A percentile compares a stretch with the other conserved stretches of the same genome.
phyloP scores from a whole-genome alignment of 371 early-diverging fungal genomes.

The Mucor ambiguus region DNA sequence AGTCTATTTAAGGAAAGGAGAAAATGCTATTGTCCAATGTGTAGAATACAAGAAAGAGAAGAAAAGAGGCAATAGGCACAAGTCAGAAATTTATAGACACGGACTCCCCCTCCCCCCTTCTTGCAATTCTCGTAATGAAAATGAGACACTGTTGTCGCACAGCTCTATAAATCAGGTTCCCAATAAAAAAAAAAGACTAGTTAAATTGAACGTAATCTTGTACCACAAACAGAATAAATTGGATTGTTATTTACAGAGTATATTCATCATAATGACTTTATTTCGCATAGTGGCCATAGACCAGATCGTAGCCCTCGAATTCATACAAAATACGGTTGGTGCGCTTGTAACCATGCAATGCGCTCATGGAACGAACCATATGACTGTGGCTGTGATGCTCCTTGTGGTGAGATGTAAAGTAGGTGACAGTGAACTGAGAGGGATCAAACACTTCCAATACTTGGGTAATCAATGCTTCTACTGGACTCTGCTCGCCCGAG shows the following conservation, averaged over 20 bases:
- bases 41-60: neutral
- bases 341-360: conserved; percentile 59
- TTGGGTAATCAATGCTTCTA: conserved; percentile 66
- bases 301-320: conserved; percentile 77
- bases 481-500: conserved; percentile 41
- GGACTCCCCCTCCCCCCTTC: neutral
- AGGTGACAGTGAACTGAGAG: conserved; percentile 78
- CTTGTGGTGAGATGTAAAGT: conserved; percentile 67
- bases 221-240: conserved; percentile 3
- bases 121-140: neutral
- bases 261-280: conserved; percentile 1
- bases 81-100: neutral
- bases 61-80: neutral
- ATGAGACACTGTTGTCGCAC: neutral
- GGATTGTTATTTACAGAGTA: neutral
- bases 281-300: conserved; percentile 67
- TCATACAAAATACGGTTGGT: conserved; percentile 77
- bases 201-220: conserved; percentile 1
- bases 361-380: conserved; percentile 46
- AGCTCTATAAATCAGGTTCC: neutral
- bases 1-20: conserved; percentile 14
- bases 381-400: conserved; percentile 42
- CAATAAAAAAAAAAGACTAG: conserved; percentile 5
- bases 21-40: neutral
- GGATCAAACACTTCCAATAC: conserved; percentile 85